Evolutionary conservation across 139 green algal genomes (phyloP).

Genomic region (Coelastrella sp.): DNA sequence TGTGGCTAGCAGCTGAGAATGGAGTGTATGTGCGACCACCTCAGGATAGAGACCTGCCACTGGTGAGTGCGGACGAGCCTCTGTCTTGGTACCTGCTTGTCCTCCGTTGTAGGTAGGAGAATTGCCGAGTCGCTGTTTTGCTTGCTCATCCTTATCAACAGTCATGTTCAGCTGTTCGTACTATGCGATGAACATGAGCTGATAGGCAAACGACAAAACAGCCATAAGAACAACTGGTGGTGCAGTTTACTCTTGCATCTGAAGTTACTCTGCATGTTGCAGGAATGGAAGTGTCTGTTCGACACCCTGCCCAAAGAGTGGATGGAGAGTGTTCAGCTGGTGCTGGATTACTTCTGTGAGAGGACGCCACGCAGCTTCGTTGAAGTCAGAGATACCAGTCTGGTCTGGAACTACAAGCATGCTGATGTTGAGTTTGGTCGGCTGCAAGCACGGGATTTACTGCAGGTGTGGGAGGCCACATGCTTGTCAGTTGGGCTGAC

Average conservation of each 20-base stretch:
- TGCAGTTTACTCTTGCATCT: too few species aligned
- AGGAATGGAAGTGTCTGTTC: conserved; percentile 82
- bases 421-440: conserved; percentile 93
- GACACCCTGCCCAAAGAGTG: conserved; percentile 89
- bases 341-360: conserved; percentile 99
- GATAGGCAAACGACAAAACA: too few species aligned
- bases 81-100: too few species aligned
- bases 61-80: too few species aligned
- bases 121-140: too few species aligned
- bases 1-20: conserved; percentile 98
- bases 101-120: too few species aligned
- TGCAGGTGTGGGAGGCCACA: conserved; percentile 9
- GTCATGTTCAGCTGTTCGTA: too few species aligned
- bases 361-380: conserved; percentile 94
- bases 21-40: conserved; percentile 90
- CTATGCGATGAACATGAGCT: too few species aligned
- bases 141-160: too few species aligned
- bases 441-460: conserved; percentile 65
- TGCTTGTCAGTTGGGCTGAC: too few species aligned
- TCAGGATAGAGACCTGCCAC: not conserved
- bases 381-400: conserved; percentile 90
- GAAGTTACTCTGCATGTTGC: too few species aligned
- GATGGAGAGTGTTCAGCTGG: conserved; percentile 95
- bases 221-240: too few species aligned
- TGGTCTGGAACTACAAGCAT: conserved; percentile 99